Conservation (phyloP, 2,329 filamentous ascomycete species). For the Fusarium begoniae region DNA sequence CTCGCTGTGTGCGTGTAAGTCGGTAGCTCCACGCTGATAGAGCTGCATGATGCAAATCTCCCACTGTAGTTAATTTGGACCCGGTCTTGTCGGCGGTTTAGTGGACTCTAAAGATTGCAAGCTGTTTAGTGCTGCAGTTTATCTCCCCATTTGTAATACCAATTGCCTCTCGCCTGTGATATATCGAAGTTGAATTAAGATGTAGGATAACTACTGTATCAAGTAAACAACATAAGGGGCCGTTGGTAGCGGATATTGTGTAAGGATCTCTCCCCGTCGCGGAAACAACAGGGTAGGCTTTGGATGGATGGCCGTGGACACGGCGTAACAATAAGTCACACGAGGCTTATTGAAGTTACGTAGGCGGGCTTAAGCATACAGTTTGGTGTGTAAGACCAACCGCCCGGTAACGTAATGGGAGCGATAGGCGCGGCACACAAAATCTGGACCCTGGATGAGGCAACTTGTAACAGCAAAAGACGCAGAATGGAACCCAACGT, state of each 20-base stretch:
- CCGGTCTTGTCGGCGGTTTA: conserved; percentile 30
- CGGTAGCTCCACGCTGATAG: conserved; percentile 17
- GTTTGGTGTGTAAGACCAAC: conserved; percentile 3
- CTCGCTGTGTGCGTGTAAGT: background rate
- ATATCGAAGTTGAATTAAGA: conserved; percentile 6
- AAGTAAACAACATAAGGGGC: conserved; percentile 1
- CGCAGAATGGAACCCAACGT: background rate
- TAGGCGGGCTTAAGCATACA: conserved; percentile 12
- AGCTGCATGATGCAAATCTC: conserved; percentile 37
- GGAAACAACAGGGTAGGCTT: background rate
- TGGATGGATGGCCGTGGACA: background rate
- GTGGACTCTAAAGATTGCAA: conserved; percentile 32
- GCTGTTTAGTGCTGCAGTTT: background rate
- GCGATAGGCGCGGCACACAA: conserved; percentile 26
- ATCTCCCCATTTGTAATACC: background rate
- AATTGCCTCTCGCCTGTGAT: background rate
- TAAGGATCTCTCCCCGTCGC: background rate
- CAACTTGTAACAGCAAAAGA: background rate
- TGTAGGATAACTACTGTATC: conserved; percentile 12
- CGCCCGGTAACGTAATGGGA: conserved; percentile 4
- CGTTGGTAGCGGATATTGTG: conserved; percentile 12
- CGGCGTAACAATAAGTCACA: conserved; percentile 1
- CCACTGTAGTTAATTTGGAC: conserved; percentile 17
- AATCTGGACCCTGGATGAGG: conserved; percentile 2
- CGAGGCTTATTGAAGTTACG: conserved; percentile 14